Base-by-base conservation (phyloP, 2,329 filamentous ascomycete genomes). In the Fusarium falciforme region DNA sequence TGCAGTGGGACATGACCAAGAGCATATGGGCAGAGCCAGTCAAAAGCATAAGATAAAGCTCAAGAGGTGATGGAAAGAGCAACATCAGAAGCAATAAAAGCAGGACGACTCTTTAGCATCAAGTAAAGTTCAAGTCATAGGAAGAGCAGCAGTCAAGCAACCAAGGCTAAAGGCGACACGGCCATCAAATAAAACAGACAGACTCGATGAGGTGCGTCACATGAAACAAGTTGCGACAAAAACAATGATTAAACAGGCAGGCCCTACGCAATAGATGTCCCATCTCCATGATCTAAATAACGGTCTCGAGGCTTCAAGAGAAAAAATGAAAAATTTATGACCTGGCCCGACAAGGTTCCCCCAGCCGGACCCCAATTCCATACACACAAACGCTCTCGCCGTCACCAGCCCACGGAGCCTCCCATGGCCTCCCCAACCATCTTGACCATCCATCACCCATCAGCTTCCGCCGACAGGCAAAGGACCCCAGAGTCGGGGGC, bases 251-350 rank as follows among this genome's bases (percentile, higher is more conserved):
- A 78, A 77, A 78, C 77, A 77, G 74, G 77, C 74, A 79, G 76
- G 76, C 77, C 77, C 77, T 80, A 78, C 76, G 74, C 77, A 78
- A 80, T 77, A 79, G 70, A 78, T 79, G 72, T 78, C 75, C 77
- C 79, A 79, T 81, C 79, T 81, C 79, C 80, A 81, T 82, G 80
- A 77, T 82, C 81, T 81, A 82, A 81, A 71, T 79, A 79, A 79
- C 78, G 76, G 74, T 79, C 77, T 79, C 76, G 75, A 80, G 78
- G 78, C 76, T 77, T 77, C 74, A 76, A 81, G 80, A 81, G 80
- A 84, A 85, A 85, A 84, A 85, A 84, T 77, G 80, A 85, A 82
- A 85, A 80, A 85, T 85, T 81, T 84, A 86, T 85, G 81, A 85
- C 84, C 83, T 85, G 85, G 82, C 80, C 71, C 77, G 66, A 69